Evolutionary conservation across 768 basidiomycete species (phyloP).

Genomic region (Collybia sp.): DNA sequence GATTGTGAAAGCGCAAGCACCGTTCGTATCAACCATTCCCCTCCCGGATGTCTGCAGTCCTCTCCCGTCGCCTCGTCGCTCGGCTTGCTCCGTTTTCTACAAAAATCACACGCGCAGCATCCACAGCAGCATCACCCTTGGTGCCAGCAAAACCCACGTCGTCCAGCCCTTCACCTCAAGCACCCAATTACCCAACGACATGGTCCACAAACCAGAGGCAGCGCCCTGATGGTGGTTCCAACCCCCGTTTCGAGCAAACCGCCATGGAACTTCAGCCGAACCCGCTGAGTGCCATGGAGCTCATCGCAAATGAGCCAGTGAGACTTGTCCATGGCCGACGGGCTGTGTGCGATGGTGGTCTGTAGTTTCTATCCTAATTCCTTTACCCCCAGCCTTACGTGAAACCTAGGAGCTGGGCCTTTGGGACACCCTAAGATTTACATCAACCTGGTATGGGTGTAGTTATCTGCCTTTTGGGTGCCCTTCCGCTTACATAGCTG

Average conservation of each 20-base stretch:
- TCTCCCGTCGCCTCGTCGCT: no score
- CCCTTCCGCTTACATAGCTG: background rate
- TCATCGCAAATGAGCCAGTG: conserved; percentile 84
- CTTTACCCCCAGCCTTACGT: background rate
- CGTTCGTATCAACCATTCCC: no score
- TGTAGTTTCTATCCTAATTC: conserved; percentile 21
- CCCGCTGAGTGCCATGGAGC: conserved; percentile 86
- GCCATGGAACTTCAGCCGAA: conserved; percentile 83
- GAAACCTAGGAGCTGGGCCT: conserved; percentile 74
- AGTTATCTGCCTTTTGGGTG: background rate
- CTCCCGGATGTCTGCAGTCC: no score
- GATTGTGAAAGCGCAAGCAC: no score
- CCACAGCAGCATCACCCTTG: conserved; percentile 20
- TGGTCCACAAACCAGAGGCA: conserved; percentile 85
- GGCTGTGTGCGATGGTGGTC: conserved; percentile 95
- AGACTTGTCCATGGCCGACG: conserved; percentile 76
- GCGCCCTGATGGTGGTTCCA: conserved; percentile 52
- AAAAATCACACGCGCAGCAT: conserved; percentile 5
- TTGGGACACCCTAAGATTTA: conserved; percentile 96
- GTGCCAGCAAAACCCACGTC: conserved; percentile 21
- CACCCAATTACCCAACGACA: conserved; percentile 76
- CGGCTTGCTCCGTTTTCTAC: no score
- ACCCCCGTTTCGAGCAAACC: conserved; percentile 92
- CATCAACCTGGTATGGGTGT: conserved; percentile 79
- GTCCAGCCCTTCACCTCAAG: conserved; percentile 49